Percentiles rank a stretch among this genome's conserved stretches.
Evolutionary conservation across 257 asterid genomes (phyloP).

Genomic region (Fraxinus americana): DNA sequence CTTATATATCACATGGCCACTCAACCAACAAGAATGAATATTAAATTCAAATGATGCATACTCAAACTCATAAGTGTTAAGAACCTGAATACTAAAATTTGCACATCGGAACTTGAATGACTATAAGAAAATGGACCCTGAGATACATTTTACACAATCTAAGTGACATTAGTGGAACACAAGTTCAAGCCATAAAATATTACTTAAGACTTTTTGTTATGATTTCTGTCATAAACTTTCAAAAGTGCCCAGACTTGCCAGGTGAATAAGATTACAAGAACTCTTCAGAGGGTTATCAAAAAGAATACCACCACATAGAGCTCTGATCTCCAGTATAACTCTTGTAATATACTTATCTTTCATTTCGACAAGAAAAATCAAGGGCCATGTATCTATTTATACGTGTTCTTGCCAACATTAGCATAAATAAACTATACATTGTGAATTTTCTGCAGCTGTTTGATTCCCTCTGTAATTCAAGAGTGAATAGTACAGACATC

Average conservation of each 20-base stretch:
- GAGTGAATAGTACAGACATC: not conserved
- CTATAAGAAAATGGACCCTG: not conserved
- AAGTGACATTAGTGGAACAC: not conserved
- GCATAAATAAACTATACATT: not conserved
- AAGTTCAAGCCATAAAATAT: not conserved
- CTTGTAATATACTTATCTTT: not conserved
- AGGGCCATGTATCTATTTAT: not conserved
- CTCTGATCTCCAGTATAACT: conserved; percentile 6
- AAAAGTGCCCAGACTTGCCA: not conserved
- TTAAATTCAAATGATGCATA: not conserved
- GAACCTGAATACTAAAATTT: not conserved
- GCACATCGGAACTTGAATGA: not conserved
- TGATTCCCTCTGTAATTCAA: not conserved
- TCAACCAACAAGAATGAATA: not conserved
- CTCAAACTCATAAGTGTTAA: not conserved
- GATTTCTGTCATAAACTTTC: not conserved
- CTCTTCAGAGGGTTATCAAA: not conserved
- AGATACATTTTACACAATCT: not conserved
- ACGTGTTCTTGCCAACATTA: not conserved
- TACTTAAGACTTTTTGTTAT: not conserved
- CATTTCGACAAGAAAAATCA: not conserved
- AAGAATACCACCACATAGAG: not conserved
- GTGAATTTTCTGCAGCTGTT: not conserved
- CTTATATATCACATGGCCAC: not conserved
- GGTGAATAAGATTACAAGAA: not conserved